Conservation (phyloP, 1,284 basidiomycete genomes). For the Peniophora sp. region DNA sequence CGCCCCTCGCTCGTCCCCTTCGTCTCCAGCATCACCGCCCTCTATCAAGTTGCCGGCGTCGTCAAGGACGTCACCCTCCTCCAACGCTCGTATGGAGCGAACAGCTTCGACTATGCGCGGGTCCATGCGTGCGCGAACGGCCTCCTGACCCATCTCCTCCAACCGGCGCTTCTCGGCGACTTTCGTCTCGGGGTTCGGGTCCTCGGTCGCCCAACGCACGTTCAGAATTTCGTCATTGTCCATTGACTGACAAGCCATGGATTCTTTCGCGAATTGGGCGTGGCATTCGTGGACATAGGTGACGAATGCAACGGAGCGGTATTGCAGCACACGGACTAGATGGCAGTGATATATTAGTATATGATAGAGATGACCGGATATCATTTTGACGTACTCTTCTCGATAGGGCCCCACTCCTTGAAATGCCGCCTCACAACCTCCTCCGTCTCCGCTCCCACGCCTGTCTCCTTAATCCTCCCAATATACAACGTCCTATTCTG, state of each 20-base stretch:
- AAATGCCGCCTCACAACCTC: constrained; percentile 89
- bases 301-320: constrained; percentile 95
- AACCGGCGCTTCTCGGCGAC: constrained; percentile 77
- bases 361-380: constrained; percentile 1
- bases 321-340: constrained; percentile 84
- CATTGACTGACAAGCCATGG: constrained; percentile 97
- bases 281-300: constrained; percentile 84
- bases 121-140: constrained; percentile 79
- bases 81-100: constrained; percentile 71
- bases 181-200: constrained; percentile 88
- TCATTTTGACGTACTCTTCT: constrained; percentile 65
- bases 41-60: constrained; percentile 28
- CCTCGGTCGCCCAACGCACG: constrained; percentile 95
- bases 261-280: constrained; percentile 97
- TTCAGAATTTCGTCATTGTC: constrained; percentile 98
- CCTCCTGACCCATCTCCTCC: constrained; percentile 76
- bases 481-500: constrained; percentile 95
- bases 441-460: constrained; percentile 81
- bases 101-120: constrained; percentile 83
- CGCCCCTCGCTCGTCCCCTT: constrained; percentile 19
- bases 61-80: constrained; percentile 65
- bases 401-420: constrained; percentile 95
- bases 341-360: constrained; percentile 7
- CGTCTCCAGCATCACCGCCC: constrained; percentile 11
- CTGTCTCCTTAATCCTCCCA: constrained; percentile 88